These are phyloP conservation scores for Cymbopogon flexuosus DNA, from an alignment of 202 grass and related monocot genomes.

Conservation along the genomic window DNA sequence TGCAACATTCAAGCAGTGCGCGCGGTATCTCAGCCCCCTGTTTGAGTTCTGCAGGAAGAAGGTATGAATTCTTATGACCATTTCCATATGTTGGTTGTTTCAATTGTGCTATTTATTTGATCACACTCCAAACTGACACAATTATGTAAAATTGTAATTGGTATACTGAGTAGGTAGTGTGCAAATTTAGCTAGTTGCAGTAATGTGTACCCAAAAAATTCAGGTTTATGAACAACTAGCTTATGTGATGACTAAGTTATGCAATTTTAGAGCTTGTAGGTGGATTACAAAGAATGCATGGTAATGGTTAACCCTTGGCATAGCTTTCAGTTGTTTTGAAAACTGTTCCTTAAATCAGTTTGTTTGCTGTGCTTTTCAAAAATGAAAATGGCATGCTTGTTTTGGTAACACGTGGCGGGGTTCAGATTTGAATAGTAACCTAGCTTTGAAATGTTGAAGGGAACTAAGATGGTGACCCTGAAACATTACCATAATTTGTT, in stretches of 20 bases:
- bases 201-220: background rate
- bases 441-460: background rate
- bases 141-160: background rate
- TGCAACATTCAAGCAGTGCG: conserved; percentile 93
- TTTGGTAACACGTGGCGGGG: background rate
- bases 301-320: background rate
- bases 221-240: background rate
- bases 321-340: background rate
- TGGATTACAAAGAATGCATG: background rate
- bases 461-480: background rate
- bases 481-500: background rate
- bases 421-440: background rate
- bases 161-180: background rate
- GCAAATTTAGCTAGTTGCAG: background rate
- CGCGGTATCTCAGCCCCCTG: conserved; percentile 81
- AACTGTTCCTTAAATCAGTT: background rate
- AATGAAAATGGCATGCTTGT: background rate
- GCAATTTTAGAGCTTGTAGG: background rate
- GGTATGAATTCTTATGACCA: conserved; percentile 28
- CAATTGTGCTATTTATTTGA: background rate
- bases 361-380: background rate
- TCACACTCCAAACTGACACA: background rate
- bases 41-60: conserved; percentile 99
- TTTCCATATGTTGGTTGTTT: conserved; percentile 6
- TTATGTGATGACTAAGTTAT: background rate